phyloP scores from a whole-genome alignment of 2,329 filamentous ascomycete species.

The Phialophora chinensis region DNA sequence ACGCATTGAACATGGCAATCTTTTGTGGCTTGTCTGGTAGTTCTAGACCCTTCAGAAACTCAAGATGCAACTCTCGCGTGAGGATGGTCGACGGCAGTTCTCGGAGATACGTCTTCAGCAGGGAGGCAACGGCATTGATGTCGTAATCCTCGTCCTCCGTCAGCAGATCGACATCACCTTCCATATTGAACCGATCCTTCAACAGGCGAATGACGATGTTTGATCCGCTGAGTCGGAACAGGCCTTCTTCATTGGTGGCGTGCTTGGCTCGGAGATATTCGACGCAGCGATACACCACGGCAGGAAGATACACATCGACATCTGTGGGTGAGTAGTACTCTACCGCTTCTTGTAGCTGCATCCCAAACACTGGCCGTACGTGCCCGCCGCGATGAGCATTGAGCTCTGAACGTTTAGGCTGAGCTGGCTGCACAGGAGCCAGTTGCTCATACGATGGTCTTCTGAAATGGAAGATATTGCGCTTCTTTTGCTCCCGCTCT shows the following conservation, averaged over 20 bases:
- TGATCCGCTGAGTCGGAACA: conserved; percentile 96
- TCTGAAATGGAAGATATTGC: conserved; percentile 38
- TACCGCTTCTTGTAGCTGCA: conserved; percentile 83
- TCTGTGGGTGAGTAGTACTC: conserved; percentile 75
- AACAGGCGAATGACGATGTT: conserved; percentile 91
- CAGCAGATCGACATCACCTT: conserved; percentile 88
- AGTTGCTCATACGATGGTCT: conserved; percentile 36
- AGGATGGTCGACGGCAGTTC: conserved; percentile 91
- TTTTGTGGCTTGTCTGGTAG: conserved; percentile 77
- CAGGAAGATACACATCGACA: conserved; percentile 76
- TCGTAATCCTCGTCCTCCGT: conserved; percentile 86
- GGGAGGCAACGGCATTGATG: conserved; percentile 91
- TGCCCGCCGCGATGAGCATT: conserved; percentile 31
- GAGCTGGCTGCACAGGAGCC: conserved; percentile 18
- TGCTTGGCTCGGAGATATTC: conserved; percentile 87
- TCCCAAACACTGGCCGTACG: conserved; percentile 79
- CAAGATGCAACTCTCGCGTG: conserved; percentile 85
- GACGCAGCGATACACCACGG: conserved; percentile 93
- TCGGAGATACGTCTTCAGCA: conserved; percentile 91
- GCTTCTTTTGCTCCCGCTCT: conserved; percentile 48
- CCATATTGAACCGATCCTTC: conserved; percentile 88
- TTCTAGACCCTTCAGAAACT: conserved; percentile 86
- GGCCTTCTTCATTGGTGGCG: conserved; percentile 85
- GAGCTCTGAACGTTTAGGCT: conserved; percentile 25
- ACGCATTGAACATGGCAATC: conserved; percentile 73